Evolutionary conservation across 495 filamentous ascomycete species (phyloP).

Genomic region (Talaromyces trachyspermus): DNA sequence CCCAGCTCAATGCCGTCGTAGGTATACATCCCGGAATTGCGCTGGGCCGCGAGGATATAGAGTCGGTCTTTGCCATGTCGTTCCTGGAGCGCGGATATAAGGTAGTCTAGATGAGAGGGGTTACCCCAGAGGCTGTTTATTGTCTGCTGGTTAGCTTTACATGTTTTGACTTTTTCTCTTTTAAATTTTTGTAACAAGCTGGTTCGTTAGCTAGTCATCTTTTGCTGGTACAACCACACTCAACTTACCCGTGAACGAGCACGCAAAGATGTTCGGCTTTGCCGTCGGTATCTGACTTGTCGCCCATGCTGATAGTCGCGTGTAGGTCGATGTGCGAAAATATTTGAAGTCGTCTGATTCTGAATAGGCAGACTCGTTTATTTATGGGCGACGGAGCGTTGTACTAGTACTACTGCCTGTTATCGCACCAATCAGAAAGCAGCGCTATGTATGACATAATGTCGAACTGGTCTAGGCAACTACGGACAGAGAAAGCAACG

Average conservation of each 20-base stretch:
- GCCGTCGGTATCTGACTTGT: neutral
- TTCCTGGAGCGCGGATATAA: constrained; percentile 60
- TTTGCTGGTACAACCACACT: neutral
- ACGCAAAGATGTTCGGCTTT: constrained; percentile 74
- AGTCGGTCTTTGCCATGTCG: constrained; percentile 56
- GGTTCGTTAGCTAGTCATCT: too few species aligned
- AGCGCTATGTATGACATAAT: too few species aligned
- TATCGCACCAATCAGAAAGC: too few species aligned
- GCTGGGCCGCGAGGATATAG: constrained; percentile 67
- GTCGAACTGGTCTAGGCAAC: too few species aligned
- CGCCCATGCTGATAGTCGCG: too few species aligned
- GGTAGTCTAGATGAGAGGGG: constrained; percentile 67
- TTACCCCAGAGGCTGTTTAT: constrained; percentile 78
- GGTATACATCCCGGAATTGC: constrained; percentile 75
- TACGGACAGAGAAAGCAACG: too few species aligned
- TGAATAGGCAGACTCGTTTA: too few species aligned
- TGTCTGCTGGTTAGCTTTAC: too few species aligned
- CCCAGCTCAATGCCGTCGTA: constrained; percentile 93
- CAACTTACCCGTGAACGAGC: constrained; percentile 82
- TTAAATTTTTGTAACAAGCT: too few species aligned
- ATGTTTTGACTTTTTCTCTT: too few species aligned
- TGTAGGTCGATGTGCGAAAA: neutral
- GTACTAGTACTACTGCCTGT: too few species aligned
- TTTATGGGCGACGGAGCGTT: too few species aligned
- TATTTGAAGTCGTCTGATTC: neutral